Conservation (phyloP, 2,329 filamentous ascomycete genomes). For the Microdochium bolleyi region DNA sequence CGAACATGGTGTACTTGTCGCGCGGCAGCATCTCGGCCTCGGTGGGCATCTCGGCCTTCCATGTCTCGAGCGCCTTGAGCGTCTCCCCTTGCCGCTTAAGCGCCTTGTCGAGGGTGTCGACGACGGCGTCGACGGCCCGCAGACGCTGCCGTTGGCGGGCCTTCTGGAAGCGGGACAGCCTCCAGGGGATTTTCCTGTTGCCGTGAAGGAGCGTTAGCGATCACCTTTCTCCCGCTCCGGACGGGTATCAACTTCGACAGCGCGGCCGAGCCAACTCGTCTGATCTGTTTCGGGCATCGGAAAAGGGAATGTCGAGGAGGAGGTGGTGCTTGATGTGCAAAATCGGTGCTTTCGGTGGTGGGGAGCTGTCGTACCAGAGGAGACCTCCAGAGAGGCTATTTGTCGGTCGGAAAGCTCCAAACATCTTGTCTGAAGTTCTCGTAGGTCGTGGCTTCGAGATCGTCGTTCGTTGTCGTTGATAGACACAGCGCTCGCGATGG, state of each 20-base stretch:
- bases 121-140: constrained; percentile 78
- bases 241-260: too few species aligned
- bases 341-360: not conserved
- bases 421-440: constrained; percentile 49
- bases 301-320: too few species aligned
- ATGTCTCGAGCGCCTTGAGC: constrained; percentile 73
- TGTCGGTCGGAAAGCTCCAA: constrained; percentile 74
- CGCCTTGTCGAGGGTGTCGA: constrained; percentile 73
- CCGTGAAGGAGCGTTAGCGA: not conserved
- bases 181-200: constrained; percentile 87
- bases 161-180: constrained; percentile 87
- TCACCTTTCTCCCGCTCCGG: not conserved
- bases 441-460: not conserved
- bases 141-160: constrained; percentile 76
- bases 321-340: not conserved
- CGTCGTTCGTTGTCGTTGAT: not conserved
- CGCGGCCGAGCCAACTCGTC: too few species aligned
- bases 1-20: constrained; percentile 98
- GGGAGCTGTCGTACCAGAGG: constrained; percentile 57
- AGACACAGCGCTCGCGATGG: not conserved
- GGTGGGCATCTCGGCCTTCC: constrained; percentile 93
- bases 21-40: constrained; percentile 92
- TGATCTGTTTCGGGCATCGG: too few species aligned
- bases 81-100: constrained; percentile 65
- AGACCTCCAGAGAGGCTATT: constrained; percentile 71